A percentile compares a stretch with the other conserved stretches of the same genome.
Conservation (phyloP, 192 early-diverging fungal genomes). For the Podila epicladia region DNA sequence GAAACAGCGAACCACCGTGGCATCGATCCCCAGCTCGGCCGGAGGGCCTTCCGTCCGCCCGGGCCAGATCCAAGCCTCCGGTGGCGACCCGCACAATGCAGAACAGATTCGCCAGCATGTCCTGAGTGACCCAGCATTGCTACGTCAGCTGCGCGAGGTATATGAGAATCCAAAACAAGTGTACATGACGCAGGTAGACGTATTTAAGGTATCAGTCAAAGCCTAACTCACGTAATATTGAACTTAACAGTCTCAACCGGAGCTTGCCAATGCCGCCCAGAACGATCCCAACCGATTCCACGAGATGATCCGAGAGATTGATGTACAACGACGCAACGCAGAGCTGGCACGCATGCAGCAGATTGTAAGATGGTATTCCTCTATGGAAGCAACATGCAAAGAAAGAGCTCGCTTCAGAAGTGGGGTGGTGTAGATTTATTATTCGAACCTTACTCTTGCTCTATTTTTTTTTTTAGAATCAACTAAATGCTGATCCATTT, state of each 20-base stretch:
- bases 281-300: conserved; percentile 74
- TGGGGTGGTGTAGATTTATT: neutral
- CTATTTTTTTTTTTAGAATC: conserved; percentile 43
- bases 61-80: conserved; percentile 28
- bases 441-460: neutral
- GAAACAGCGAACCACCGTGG: conserved; percentile 30
- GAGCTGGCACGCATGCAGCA: conserved; percentile 59
- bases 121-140: conserved; percentile 64
- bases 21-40: conserved; percentile 16
- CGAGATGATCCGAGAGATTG: conserved; percentile 67
- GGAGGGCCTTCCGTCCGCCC: conserved; percentile 15
- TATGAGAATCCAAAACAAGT: conserved; percentile 6
- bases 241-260: conserved; percentile 64
- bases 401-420: neutral
- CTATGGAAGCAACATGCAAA: neutral
- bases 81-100: conserved; percentile 54
- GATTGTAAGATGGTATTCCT: conserved; percentile 42
- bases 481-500: conserved; percentile 84
- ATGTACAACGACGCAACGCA: conserved; percentile 62
- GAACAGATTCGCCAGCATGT: conserved; percentile 70
- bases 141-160: conserved; percentile 68
- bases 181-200: conserved; percentile 4
- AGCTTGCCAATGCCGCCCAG: conserved; percentile 68
- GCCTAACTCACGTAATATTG: neutral
- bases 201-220: neutral